A percentile compares a stretch with the other conserved stretches of the same genome.
These are phyloP conservation scores for Parietaria judaica DNA, from an alignment of 306 rosid species.

Conservation along the genomic window DNA sequence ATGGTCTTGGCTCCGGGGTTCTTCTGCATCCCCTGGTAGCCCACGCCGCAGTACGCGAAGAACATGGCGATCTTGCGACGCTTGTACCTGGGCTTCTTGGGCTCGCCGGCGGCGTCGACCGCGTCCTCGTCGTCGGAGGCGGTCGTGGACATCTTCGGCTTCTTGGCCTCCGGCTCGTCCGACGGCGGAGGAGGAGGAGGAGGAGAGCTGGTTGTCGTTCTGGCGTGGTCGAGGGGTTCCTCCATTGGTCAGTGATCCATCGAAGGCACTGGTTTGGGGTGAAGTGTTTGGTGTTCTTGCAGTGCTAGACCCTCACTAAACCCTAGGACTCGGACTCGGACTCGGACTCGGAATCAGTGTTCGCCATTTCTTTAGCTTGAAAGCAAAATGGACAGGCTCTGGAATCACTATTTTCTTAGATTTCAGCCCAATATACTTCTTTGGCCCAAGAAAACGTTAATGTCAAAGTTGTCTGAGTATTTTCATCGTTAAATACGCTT, in stretches of 20 bases:
- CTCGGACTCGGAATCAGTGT: neutral
- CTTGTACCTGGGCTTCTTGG: conserved; percentile 50
- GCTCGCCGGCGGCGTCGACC: conserved; percentile 15
- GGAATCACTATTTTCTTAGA: too few species aligned
- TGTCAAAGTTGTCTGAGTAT: too few species aligned
- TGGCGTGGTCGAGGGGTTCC: conserved; percentile 27
- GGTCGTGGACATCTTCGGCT: conserved; percentile 75
- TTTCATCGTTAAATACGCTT: too few species aligned
- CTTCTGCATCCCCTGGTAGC: conserved; percentile 97
- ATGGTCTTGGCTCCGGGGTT: conserved; percentile 97
- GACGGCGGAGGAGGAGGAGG: conserved; percentile 21
- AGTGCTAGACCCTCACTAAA: conserved; percentile 23
- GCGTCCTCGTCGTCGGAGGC: conserved; percentile 66
- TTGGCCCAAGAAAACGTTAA: too few species aligned
- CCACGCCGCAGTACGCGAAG: conserved; percentile 90
- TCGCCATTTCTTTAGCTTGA: neutral
- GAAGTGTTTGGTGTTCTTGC: too few species aligned
- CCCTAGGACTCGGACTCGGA: conserved; percentile 19
- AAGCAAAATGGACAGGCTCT: neutral
- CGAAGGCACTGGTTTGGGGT: conserved; percentile 18
- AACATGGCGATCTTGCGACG: conserved; percentile 79
- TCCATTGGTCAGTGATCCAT: conserved; percentile 40
- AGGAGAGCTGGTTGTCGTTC: conserved; percentile 28
- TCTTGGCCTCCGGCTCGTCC: conserved; percentile 48
- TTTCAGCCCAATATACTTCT: too few species aligned